phyloP scores from a whole-genome alignment of 495 filamentous ascomycete genomes.

The Pyrenula aspistea region DNA sequence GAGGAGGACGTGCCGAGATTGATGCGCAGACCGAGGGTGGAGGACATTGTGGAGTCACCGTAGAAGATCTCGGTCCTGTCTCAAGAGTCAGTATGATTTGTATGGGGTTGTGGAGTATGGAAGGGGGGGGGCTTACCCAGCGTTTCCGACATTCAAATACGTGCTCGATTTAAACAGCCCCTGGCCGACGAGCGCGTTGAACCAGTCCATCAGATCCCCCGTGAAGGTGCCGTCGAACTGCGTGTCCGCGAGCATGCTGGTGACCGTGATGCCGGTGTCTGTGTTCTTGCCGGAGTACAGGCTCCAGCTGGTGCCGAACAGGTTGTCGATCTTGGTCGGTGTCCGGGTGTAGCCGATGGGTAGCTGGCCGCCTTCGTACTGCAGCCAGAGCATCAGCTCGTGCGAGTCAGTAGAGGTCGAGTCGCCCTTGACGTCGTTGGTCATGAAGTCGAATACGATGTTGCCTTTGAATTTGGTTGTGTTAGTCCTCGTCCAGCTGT shows the following conservation, averaged over 20 bases:
- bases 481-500: slow-evolving; percentile 21
- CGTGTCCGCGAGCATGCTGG: slow-evolving; percentile 18
- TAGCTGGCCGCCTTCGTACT: slow-evolving; percentile 23
- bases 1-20: not conserved
- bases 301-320: slow-evolving; percentile 25
- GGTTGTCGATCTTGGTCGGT: slow-evolving; percentile 14
- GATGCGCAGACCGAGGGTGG: slow-evolving; percentile 18
- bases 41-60: slow-evolving; percentile 17
- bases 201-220: slow-evolving; percentile 27
- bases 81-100: not conserved
- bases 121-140: slow-evolving; percentile 13
- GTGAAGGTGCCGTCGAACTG: slow-evolving; percentile 22
- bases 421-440: slow-evolving; percentile 17
- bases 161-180: slow-evolving; percentile 14
- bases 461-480: slow-evolving; percentile 25
- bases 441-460: slow-evolving; percentile 29
- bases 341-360: slow-evolving; percentile 22
- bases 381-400: slow-evolving; percentile 30
- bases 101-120: not conserved
- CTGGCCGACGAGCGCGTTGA: slow-evolving; percentile 16
- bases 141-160: slow-evolving; percentile 25
- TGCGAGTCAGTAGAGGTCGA: slow-evolving; percentile 16
- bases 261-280: slow-evolving; percentile 22
- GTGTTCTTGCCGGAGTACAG: slow-evolving; percentile 22
- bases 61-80: slow-evolving; percentile 25